phyloP scores from a whole-genome alignment of 306 rosid species.

The Trifolium dubium region DNA sequence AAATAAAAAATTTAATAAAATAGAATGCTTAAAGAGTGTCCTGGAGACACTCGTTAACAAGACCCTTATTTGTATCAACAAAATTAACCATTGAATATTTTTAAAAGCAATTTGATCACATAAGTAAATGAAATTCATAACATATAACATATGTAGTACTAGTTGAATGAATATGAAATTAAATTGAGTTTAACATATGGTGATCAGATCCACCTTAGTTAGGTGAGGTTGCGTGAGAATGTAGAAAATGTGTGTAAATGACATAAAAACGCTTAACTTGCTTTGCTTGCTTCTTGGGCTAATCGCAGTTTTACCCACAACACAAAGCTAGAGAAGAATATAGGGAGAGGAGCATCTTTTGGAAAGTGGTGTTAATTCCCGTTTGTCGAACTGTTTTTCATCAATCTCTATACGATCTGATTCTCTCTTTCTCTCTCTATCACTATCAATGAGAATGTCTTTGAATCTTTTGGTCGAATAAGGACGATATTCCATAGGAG shows the following conservation, averaged over 20 bases:
- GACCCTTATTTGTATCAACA: too few relatives aligned
- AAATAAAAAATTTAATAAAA: too few relatives aligned
- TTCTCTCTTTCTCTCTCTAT: constrained; percentile 42
- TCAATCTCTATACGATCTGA: constrained; percentile 82
- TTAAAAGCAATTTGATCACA: too few relatives aligned
- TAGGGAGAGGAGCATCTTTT: constrained; percentile 79
- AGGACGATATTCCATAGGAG: constrained; percentile 46
- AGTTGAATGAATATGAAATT: background rate
- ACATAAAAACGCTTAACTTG: constrained; percentile 18
- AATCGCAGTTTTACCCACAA: constrained; percentile 43
- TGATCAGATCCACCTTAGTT: constrained; percentile 35
- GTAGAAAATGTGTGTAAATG: constrained; percentile 21
- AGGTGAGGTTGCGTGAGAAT: constrained; percentile 56
- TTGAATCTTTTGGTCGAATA: constrained; percentile 60
- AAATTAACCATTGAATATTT: too few relatives aligned
- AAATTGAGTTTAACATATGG: background rate
- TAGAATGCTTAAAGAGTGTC: too few relatives aligned
- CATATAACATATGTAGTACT: too few relatives aligned
- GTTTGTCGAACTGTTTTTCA: constrained; percentile 67
- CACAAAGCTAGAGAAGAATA: constrained; percentile 51
- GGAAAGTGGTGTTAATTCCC: constrained; percentile 90
- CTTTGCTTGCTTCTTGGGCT: constrained; percentile 60
- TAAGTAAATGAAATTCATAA: too few relatives aligned
- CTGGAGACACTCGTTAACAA: too few relatives aligned
- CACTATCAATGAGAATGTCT: constrained; percentile 38